These are phyloP conservation scores for Phalaenopsis equestris DNA, from an alignment of 106 monocot species.

Conservation along the genomic window DNA sequence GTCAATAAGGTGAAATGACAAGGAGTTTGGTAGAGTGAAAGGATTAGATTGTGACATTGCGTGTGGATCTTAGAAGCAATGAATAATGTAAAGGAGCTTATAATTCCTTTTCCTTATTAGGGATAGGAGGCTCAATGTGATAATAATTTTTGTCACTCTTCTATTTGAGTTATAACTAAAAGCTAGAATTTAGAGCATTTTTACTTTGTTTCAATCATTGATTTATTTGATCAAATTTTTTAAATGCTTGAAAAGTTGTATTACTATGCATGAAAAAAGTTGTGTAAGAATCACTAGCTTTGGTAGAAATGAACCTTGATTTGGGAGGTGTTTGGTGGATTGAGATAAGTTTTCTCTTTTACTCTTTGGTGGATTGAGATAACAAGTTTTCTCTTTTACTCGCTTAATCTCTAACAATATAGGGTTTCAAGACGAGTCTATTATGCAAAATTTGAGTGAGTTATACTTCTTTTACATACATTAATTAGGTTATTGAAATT, in stretches of 20 bases:
- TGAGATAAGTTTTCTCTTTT: neutral
- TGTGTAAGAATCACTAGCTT: neutral
- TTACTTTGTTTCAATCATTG: neutral
- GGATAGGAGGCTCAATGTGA: too few relatives aligned
- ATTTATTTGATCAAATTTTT: neutral
- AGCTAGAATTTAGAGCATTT: too few relatives aligned
- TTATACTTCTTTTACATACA: neutral
- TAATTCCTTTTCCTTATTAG: neutral
- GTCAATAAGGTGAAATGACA: neutral
- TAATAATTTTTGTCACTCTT: neutral
- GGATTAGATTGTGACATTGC: neutral
- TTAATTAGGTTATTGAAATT: constrained; percentile 1
- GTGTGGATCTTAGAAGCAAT: neutral
- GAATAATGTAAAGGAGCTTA: neutral
- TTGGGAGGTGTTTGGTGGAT: neutral
- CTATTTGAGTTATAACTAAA: too few relatives aligned
- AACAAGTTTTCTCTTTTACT: neutral
- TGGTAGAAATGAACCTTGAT: neutral
- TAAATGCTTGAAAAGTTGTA: neutral
- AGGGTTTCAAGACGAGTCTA: neutral
- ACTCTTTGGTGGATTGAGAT: neutral
- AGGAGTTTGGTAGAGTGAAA: neutral
- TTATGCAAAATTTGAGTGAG: neutral
- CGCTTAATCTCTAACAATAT: neutral
- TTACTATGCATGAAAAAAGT: neutral